Percentiles rank a stretch among this genome's conserved stretches.
Evolutionary conservation across 495 filamentous ascomycete genomes (phyloP).

Genomic region (Aspergillus heteromorphus): DNA sequence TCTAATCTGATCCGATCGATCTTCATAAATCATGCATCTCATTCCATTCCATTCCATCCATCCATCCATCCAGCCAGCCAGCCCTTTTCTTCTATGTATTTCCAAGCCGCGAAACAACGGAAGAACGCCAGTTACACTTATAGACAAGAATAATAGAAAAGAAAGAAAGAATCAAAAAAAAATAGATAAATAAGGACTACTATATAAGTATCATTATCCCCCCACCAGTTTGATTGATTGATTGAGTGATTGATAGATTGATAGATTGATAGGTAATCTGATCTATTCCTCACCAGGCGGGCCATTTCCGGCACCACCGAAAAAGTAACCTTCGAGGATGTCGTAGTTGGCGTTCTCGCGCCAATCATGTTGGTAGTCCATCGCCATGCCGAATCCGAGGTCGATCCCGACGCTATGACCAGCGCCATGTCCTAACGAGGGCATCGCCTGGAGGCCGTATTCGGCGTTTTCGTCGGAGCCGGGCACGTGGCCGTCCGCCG

Average conservation of each 20-base stretch:
- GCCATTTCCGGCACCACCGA: constrained; percentile 52
- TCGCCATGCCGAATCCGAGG: constrained; percentile 68
- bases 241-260: too few relatives aligned
- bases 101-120: neutral
- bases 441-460: constrained; percentile 24
- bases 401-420: constrained; percentile 53
- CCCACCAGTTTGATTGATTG: too few relatives aligned
- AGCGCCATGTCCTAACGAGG: constrained; percentile 27
- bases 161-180: neutral
- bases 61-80: too few relatives aligned
- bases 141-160: too few relatives aligned
- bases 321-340: constrained; percentile 89
- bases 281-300: constrained; percentile 18
- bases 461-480: constrained; percentile 29
- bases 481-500: constrained; percentile 20
- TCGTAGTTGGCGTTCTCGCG: constrained; percentile 74
- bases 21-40: neutral
- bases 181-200: neutral
- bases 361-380: constrained; percentile 73
- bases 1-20: too few relatives aligned
- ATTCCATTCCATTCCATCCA: neutral
- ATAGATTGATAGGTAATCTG: too few relatives aligned
- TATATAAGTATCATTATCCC: constrained; percentile 1
- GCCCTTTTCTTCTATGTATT: neutral
- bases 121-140: neutral